Evolutionary conservation across 2,329 filamentous ascomycete species (phyloP), one percentile per base, ranked within the genome.

Genomic region (Didymellaceae sp.): DNA sequence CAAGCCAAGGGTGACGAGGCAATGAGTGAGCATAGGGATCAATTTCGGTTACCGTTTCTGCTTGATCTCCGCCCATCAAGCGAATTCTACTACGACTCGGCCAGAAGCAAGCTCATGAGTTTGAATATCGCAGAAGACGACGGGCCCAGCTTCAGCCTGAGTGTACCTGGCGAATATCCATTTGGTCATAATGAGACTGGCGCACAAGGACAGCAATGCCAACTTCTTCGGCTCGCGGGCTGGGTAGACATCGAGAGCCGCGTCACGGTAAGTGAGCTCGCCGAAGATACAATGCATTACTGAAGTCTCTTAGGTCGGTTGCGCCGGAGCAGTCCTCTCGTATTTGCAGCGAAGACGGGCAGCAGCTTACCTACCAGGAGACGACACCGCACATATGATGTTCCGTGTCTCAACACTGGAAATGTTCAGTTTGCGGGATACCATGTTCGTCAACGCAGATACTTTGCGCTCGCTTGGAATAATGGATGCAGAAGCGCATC

Each of bases 381-480:
- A 88, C 52, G 73, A 78, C 11, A 77, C 79, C 22, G 78, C 79
- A 2, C 69, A 75, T n/a, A 63, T 76, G 8, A 74, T 82, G 32
- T 89, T 89, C 58, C 80, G 78, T 6, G 78, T 96, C 20, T 78
- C 74, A 18, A 80, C 78, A 1, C 73, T 97, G 9, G 82, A 89
- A 63, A 92, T 90, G 84, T 91, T 95, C 71, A 87, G 82, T 24
- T 76, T 96, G 18, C 73, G 74, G 17, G 79, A 81, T 33, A 81
- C 78, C 0, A 87, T 88, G 86, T 90, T 94, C 63, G 79, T 97
- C 59, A 94, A 90, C 60, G 77, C 82, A 2, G 91, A 97, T 65
- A 89, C 92, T 0, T 76, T 97, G 32, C 74, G 84, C 11, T 91
- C 91, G 1, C 80, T 99, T 7, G 93, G 97, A 63, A 90, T 99